Evolutionary conservation across 140 eudicot species (phyloP).

Genomic region (Bidens hawaiensis): DNA sequence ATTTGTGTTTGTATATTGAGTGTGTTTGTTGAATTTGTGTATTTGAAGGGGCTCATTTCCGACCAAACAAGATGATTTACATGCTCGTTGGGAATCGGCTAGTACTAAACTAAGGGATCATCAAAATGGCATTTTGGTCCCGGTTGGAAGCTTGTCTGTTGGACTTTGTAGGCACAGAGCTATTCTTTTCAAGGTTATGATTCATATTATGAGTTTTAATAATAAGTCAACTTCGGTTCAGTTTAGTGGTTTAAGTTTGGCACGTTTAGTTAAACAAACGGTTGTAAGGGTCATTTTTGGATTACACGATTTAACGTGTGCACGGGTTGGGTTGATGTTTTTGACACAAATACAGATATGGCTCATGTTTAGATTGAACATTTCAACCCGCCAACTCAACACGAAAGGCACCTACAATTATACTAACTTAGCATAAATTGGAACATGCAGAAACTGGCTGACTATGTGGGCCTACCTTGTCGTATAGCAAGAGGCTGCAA

Average conservation of each 20-base stretch:
- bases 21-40: slow-evolving; percentile 11
- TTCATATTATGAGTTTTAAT: not conserved
- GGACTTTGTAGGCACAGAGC: slow-evolving; percentile 97
- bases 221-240: slow-evolving; percentile 6
- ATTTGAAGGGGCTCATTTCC: slow-evolving; percentile 71
- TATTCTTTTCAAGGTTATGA: slow-evolving; percentile 81
- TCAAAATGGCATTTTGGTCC: slow-evolving; percentile 67
- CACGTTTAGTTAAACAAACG: not conserved
- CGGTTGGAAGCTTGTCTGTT: slow-evolving; percentile 70
- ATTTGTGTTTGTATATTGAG: slow-evolving; percentile 8
- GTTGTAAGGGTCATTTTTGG: too few species aligned
- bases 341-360: too few species aligned
- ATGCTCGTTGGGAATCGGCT: slow-evolving; percentile 56
- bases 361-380: too few species aligned
- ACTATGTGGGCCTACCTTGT: slow-evolving; percentile 92
- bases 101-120: slow-evolving; percentile 60
- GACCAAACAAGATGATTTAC: slow-evolving; percentile 75
- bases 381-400: not conserved
- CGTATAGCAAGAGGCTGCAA: slow-evolving; percentile 96
- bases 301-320: too few species aligned
- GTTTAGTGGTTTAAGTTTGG: slow-evolving; percentile 2
- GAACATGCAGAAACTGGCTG: slow-evolving; percentile 74
- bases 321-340: too few species aligned
- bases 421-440: slow-evolving; percentile 11
- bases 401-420: too few species aligned